Percentiles rank a stretch among this genome's conserved stretches.
phyloP scores from a whole-genome alignment of 108 stramenopile genomes.

The Conticribra weissflogii region DNA sequence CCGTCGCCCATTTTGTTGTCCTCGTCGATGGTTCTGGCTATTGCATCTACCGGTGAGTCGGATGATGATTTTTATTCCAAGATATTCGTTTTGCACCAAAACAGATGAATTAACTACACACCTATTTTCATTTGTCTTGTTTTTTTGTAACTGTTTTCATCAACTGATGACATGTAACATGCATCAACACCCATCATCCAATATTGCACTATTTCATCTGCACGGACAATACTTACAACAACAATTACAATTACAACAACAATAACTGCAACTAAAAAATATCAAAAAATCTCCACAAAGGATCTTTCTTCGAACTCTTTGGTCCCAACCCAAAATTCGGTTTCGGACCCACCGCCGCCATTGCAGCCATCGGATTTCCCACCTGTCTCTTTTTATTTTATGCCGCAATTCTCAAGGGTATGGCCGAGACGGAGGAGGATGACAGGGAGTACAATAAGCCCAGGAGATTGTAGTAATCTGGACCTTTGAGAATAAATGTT shows the following conservation, averaged over 20 bases:
- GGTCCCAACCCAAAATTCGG: conserved; percentile 49
- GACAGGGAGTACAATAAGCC: conserved; percentile 53
- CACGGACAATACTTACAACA: no score
- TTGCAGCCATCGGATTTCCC: conserved; percentile 65
- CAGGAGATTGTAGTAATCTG: conserved; percentile 14
- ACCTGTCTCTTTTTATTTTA: conserved; percentile 70
- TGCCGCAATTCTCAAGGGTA: conserved; percentile 77
- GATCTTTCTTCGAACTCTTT: conserved; percentile 75
- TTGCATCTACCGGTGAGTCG: conserved; percentile 65
- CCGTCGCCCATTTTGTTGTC: conserved; percentile 79
- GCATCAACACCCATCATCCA: no score
- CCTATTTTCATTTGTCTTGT: not conserved
- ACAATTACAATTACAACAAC: no score
- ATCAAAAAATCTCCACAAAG: conserved; percentile 14
- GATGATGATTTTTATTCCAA: not conserved
- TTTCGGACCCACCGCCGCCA: conserved; percentile 52
- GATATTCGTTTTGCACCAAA: not conserved
- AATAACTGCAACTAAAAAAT: not conserved
- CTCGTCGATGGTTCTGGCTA: conserved; percentile 79
- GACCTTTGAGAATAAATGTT: no score
- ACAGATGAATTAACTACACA: no score
- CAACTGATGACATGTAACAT: no score
- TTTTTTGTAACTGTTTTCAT: not conserved
- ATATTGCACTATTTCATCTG: no score
- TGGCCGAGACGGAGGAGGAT: conserved; percentile 85